These are phyloP conservation scores for Fusarium sp. DNA, from an alignment of 2,329 filamentous ascomycete species.

Conservation along the genomic window DNA sequence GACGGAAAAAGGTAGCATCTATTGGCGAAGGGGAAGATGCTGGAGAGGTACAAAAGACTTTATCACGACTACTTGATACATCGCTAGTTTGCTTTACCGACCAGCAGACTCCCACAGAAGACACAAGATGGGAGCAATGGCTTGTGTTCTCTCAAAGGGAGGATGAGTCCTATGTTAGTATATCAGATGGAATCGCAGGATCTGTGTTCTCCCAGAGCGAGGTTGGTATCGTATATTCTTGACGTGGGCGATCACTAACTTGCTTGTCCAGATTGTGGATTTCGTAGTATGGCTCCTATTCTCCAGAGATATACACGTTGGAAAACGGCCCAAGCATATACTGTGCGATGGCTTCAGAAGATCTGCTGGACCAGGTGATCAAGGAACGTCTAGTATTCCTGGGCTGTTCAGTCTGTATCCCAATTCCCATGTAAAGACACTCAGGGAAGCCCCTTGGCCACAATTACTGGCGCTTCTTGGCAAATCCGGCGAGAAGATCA, in stretches of 20 bases:
- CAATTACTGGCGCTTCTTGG: conserved; percentile 80
- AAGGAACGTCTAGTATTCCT: conserved; percentile 63
- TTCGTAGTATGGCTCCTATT: conserved; percentile 84
- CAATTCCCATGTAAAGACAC: conserved; percentile 75
- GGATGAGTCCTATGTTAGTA: conserved; percentile 67
- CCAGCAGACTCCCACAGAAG: conserved; percentile 44
- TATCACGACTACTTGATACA: conserved; percentile 74
- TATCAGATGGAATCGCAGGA: conserved; percentile 59
- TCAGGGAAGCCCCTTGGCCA: conserved; percentile 81
- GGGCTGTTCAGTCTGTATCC: conserved; percentile 72
- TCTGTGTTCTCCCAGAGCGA: conserved; percentile 70
- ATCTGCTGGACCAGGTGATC: conserved; percentile 48
- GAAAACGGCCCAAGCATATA: conserved; percentile 73
- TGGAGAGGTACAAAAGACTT: conserved; percentile 52
- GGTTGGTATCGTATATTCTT: conserved; percentile 55
- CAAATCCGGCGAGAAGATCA: conserved; percentile 77
- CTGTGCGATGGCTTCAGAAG: conserved; percentile 86
- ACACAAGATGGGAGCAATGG: conserved; percentile 66
- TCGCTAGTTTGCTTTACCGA: conserved; percentile 71
- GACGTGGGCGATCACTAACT: conserved; percentile 23
- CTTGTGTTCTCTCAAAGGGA: conserved; percentile 70
- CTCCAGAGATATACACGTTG: conserved; percentile 61
- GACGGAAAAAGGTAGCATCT: conserved; percentile 66
- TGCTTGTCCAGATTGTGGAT: conserved; percentile 73
- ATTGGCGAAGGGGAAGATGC: conserved; percentile 52